Evolutionary conservation across 108 stramenopile genomes (phyloP).

Genomic region (Cyclotella kingstonii): DNA sequence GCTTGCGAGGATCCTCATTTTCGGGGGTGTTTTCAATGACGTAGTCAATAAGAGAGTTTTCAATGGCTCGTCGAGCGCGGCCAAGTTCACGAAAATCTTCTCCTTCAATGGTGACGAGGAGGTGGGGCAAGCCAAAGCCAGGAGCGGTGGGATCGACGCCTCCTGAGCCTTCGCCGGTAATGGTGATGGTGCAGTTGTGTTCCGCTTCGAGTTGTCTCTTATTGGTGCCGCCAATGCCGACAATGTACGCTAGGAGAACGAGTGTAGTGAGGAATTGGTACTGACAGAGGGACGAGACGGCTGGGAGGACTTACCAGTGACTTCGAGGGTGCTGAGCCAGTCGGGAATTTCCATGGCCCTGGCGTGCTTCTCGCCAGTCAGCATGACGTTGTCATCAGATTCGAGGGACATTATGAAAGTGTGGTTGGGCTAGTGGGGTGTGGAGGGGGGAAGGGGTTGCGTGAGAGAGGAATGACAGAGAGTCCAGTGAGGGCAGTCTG

Average conservation of each 20-base stretch:
- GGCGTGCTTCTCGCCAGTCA: conserved; percentile 4
- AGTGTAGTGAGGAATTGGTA: background rate
- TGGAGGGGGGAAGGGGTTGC: no score
- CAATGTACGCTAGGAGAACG: conserved; percentile 15
- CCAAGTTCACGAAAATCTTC: conserved; percentile 28
- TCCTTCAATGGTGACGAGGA: conserved; percentile 29
- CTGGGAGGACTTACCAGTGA: conserved; percentile 30
- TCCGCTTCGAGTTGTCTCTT: conserved; percentile 33
- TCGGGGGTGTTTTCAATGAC: conserved; percentile 13
- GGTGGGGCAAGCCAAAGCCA: conserved; percentile 25
- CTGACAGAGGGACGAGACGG: background rate
- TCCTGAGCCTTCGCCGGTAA: conserved; percentile 29
- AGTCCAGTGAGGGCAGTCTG: no score
- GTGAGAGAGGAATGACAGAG: no score
- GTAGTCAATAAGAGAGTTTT: conserved; percentile 23
- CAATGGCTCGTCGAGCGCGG: conserved; percentile 18
- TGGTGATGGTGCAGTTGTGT: conserved; percentile 35
- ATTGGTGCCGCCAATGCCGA: conserved; percentile 20
- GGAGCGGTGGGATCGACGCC: conserved; percentile 21
- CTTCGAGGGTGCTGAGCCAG: conserved; percentile 38
- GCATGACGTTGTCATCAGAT: background rate
- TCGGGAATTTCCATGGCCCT: conserved; percentile 36
- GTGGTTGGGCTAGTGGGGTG: no score
- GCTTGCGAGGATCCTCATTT: background rate
- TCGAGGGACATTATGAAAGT: no score